Base-by-base conservation (phyloP, 805 yeast species). In the Candida xiaguanensis region DNA sequence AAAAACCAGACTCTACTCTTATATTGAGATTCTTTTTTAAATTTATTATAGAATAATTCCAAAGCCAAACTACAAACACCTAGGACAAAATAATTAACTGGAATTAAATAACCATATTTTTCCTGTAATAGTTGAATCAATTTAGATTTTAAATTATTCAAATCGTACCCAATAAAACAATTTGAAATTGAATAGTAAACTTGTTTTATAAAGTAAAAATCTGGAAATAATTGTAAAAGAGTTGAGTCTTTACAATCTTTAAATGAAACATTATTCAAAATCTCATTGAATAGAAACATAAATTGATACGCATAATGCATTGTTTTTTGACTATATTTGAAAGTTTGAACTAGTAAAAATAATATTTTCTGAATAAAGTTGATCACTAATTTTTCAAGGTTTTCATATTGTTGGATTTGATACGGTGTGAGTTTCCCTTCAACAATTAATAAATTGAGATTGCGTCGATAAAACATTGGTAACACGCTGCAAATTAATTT, bases 11-110 rank as follows among this genome's bases (percentile, higher is more conserved):
- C 9, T 13, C 6, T 15, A 8, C 12, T 28, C 14, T 28, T 15
- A 5, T 11, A 4, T 28, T 13, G 9, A 4, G 14, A 11, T 15
- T 13, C 19, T 11, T 23, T 14, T 13, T 22, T n/a, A n/a, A 20
- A 14, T 18, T 23, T 32, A 13, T 22, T 7, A 12, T 12, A 8
- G 19, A 17, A 32, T 23, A 32, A 32, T 20, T 32, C 28, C 11
- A 32, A 22, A n/a, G 27, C 36, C n/a, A 32, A 23, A 22, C 36
- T 32, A 32, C 36, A 32, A 32, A 32, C 36, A 4, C 36, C 36
- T 6, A 22, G 22, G 19, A 22, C 27, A 14, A 32, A 32, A 8
- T n/a, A 20, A 23, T 14, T 14, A 13, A 8, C 12, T 11, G 36
- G 36, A 14, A 32, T 20, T 13, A 11, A 5, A 14, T 32, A 32